Percentiles rank a stretch among this genome's conserved stretches.
Conservation (phyloP, 2,329 filamentous ascomycete species). For the Fusarium denticulatum region DNA sequence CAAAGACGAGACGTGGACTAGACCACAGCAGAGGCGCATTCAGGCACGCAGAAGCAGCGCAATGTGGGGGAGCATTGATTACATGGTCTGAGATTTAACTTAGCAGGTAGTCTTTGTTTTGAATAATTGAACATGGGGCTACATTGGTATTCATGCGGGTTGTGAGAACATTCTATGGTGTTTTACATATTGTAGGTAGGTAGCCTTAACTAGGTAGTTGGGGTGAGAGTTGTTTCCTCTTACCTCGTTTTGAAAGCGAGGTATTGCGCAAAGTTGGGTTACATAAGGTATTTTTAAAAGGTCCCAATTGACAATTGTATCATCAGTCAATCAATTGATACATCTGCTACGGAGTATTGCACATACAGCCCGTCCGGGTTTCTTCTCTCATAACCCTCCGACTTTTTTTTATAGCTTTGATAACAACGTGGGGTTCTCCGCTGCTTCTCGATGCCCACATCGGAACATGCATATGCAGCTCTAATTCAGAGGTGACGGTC, state of each 20-base stretch:
- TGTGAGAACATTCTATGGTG: conserved; percentile 5
- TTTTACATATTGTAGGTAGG: conserved; percentile 9
- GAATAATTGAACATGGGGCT: neutral
- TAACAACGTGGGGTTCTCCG: conserved; percentile 29
- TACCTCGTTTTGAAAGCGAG: conserved; percentile 1
- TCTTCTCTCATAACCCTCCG: conserved; percentile 8
- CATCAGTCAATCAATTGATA: neutral
- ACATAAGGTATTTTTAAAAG: neutral
- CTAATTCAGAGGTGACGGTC: neutral
- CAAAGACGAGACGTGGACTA: conserved; percentile 30
- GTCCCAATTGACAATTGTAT: neutral
- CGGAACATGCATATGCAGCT: conserved; percentile 23
- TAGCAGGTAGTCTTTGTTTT: neutral
- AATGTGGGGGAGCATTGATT: conserved; percentile 28
- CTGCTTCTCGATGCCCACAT: conserved; percentile 16
- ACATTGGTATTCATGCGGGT: neutral
- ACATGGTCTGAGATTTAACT: neutral
- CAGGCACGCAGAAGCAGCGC: conserved; percentile 14
- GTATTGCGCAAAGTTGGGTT: neutral
- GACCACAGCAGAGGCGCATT: conserved; percentile 25
- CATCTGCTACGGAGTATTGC: neutral
- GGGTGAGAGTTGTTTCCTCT: conserved; percentile 25
- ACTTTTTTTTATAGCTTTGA: conserved; percentile 3
- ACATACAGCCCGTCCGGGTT: conserved; percentile 26
- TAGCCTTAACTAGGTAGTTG: neutral